Evolutionary conservation across 345 rosid species (phyloP).

Genomic region (Salix exigua): DNA sequence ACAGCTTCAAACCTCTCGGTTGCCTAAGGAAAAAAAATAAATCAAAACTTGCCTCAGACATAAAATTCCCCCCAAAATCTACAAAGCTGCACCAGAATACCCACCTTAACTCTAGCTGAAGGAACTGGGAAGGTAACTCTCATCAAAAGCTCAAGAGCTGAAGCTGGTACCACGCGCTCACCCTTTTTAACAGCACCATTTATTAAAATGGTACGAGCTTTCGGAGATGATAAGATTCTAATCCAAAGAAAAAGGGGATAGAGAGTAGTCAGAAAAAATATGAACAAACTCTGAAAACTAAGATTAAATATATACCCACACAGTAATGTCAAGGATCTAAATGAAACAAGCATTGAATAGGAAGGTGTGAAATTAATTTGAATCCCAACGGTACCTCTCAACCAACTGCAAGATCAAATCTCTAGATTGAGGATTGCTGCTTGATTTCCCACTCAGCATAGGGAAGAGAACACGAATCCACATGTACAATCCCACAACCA

Average conservation of each 20-base stretch:
- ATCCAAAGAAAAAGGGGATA: background rate
- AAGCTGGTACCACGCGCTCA: constrained; percentile 10
- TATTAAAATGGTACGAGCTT: constrained; percentile 3
- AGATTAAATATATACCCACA: background rate
- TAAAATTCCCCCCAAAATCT: background rate
- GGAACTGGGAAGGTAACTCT: constrained; percentile 6
- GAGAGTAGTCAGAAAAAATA: background rate
- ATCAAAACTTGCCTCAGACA: background rate
- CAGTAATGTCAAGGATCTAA: background rate
- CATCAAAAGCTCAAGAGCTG: constrained; percentile 13
- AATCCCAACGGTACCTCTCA: constrained; percentile 7
- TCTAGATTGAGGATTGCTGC: constrained; percentile 1
- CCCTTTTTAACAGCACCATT: constrained; percentile 9
- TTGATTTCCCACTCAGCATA: constrained; percentile 5
- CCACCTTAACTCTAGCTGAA: constrained; percentile 10
- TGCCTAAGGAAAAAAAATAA: background rate
- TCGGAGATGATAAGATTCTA: constrained; percentile 12
- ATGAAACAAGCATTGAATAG: background rate
- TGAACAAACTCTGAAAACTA: background rate
- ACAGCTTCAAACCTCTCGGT: constrained; percentile 13
- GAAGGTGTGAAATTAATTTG: background rate
- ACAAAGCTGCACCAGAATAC: background rate
- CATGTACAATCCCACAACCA: constrained; percentile 13
- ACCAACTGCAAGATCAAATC: constrained; percentile 12
- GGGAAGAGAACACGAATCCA: constrained; percentile 16